Percentiles rank a stretch among this genome's conserved stretches.
Conservation (phyloP, 768 basidiomycete genomes). For the Imleria badia region DNA sequence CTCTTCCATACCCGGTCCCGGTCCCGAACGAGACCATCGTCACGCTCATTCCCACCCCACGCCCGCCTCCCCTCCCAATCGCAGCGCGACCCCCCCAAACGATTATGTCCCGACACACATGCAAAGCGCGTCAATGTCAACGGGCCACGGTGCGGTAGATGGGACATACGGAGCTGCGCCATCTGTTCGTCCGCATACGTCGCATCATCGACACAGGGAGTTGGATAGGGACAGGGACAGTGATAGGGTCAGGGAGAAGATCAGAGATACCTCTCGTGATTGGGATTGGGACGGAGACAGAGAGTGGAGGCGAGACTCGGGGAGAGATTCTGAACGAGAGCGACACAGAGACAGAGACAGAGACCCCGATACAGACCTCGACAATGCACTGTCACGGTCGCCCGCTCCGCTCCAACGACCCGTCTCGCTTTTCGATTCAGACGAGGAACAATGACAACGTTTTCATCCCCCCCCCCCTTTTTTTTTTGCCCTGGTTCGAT, state of each 20-base stretch:
- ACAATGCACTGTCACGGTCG: slow-evolving; percentile 18
- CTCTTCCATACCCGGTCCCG: not conserved
- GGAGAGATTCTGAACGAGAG: not conserved
- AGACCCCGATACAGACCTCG: not conserved
- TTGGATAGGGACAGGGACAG: not conserved
- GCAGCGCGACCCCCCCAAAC: not conserved
- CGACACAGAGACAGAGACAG: not conserved
- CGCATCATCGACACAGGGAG: slow-evolving; percentile 16
- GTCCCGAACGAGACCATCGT: slow-evolving; percentile 1
- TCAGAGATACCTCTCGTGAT: not conserved
- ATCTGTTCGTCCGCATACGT: slow-evolving; percentile 22
- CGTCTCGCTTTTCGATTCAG: too few species aligned
- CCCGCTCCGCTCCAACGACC: slow-evolving; percentile 32
- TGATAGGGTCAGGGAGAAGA: not conserved
- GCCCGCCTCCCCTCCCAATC: not conserved
- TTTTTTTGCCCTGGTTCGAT: not conserved
- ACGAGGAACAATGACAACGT: slow-evolving; percentile 11
- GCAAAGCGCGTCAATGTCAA: slow-evolving; percentile 14
- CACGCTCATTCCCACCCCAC: not conserved
- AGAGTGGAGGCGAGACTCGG: not conserved
- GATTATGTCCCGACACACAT: slow-evolving; percentile 8
- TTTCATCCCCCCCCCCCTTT: too few species aligned
- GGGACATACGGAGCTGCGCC: slow-evolving; percentile 26
- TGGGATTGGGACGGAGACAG: slow-evolving; percentile 7
- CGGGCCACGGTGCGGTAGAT: not conserved